A percentile compares a stretch with the other conserved stretches of the same genome.
These are phyloP conservation scores for Talaromyces sp. DNA, from an alignment of 2,329 filamentous ascomycete species.

Conservation along the genomic window DNA sequence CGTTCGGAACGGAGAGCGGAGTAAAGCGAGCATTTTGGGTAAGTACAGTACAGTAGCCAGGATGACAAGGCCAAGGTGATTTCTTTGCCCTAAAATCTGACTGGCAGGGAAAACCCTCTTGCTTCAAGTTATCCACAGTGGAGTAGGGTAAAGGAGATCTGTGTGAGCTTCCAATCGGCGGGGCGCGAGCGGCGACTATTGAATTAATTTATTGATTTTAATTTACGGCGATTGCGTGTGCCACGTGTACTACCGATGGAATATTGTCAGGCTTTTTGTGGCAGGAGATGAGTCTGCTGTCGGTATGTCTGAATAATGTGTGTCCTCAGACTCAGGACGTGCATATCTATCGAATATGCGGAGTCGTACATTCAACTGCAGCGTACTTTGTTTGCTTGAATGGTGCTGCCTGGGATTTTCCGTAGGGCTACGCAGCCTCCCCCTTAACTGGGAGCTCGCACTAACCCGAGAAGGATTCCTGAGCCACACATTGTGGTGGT, in stretches of 20 bases:
- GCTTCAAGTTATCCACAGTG: neutral
- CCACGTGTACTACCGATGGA: slow-evolving; percentile 8
- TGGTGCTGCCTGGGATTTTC: slow-evolving; percentile 14
- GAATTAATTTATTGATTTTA: neutral
- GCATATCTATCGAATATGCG: too few relatives aligned
- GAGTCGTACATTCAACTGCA: neutral
- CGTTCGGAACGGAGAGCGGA: too few relatives aligned
- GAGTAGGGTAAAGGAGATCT: slow-evolving; percentile 4
- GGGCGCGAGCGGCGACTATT: slow-evolving; percentile 1
- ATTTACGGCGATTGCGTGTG: neutral
- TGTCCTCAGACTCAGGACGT: neutral
- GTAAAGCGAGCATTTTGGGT: too few relatives aligned
- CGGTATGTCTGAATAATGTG: too few relatives aligned
- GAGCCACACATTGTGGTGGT: slow-evolving; percentile 12
- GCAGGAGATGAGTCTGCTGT: too few relatives aligned
- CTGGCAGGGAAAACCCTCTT: neutral
- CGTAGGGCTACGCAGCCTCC: slow-evolving; percentile 12
- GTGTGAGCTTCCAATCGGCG: slow-evolving; percentile 9
- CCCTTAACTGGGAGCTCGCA: neutral
- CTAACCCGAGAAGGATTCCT: neutral
- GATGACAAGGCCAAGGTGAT: neutral
- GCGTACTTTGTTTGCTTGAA: neutral
- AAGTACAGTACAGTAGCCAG: neutral
- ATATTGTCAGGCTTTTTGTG: too few relatives aligned
- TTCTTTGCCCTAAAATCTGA: neutral